Evolutionary conservation across 2,329 filamentous ascomycete genomes (phyloP), one percentile per base, ranked within the genome.

Genomic region (Fusarium sp.): DNA sequence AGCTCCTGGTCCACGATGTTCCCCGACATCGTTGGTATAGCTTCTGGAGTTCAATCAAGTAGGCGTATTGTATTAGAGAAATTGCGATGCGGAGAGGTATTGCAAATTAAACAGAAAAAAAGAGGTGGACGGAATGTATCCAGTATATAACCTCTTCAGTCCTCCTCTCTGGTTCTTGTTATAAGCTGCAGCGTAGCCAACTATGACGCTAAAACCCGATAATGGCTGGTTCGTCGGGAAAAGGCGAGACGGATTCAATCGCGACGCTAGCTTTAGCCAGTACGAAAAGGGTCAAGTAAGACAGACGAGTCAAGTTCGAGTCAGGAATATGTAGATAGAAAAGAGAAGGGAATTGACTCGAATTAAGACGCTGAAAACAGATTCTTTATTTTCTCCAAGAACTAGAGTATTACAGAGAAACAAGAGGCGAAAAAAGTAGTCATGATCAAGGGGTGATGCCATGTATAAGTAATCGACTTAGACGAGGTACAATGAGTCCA

Each of bases 1-100:
- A 91, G 78, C 67, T 86, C 83, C 63, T 81, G 82, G 76, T 91
- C 88, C 72, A 87, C 80, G 65, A 82, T 80, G 77, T 89, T 82
- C 80, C 86, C 83, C 14, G 75, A 63, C 80, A 83, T 82, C 61
- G 70, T 74, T 37, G 53, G 37, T 55, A 40, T 37, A 13, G 61
- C 22, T 58, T 25, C 48, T 18, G 29, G 8, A n/a, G 18, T 44
- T 32, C 18, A 49, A 29, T 34, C 30, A 14, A 47, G 7, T 10
- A 25, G 44, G 13, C 8, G 22, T n/a, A 9, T 37, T 37, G 24
- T 20, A n/a, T 24, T n/a, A 20, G 16, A n/a, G 32, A 9, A 14
- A 41, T 20, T 14, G 11, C 29, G 24, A 27, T 27, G 30, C 10
- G 24, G 16, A 54, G 27, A 32, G 14, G 18, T 40, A 24, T 44